phyloP scores from a whole-genome alignment of 192 early-diverging fungal species.

The Allomyces arbusculus region DNA sequence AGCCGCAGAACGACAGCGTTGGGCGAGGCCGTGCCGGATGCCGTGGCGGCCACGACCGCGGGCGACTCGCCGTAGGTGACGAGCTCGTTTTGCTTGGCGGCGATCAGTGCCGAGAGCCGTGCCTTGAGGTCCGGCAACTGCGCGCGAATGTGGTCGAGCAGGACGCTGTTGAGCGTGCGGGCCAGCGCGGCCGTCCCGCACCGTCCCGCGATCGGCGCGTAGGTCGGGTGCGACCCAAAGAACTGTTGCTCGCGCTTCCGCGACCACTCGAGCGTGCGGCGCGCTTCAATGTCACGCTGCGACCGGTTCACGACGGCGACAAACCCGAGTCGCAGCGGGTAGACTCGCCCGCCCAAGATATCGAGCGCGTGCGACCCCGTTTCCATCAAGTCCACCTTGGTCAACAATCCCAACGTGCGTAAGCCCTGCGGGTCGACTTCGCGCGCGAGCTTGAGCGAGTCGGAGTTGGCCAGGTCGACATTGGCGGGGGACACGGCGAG shows the following conservation, averaged over 20 bases:
- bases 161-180: slow-evolving; percentile 37
- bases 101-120: slow-evolving; percentile 50
- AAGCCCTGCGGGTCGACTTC: slow-evolving; percentile 61
- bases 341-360: slow-evolving; percentile 50
- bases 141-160: slow-evolving; percentile 61
- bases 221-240: slow-evolving; percentile 48
- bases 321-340: slow-evolving; percentile 58
- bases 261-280: slow-evolving; percentile 50
- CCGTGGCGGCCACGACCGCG: no score
- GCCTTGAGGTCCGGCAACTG: slow-evolving; percentile 55
- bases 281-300: slow-evolving; percentile 53
- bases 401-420: slow-evolving; percentile 58
- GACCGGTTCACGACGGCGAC: slow-evolving; percentile 64
- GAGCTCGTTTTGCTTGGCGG: slow-evolving; percentile 57
- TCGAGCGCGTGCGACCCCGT: slow-evolving; percentile 63
- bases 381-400: slow-evolving; percentile 74
- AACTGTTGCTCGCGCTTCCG: slow-evolving; percentile 43
- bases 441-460: slow-evolving; percentile 66
- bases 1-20: slow-evolving; percentile 37
- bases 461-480: slow-evolving; percentile 60
- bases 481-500: slow-evolving; percentile 65
- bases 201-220: slow-evolving; percentile 43
- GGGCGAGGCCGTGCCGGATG: background rate
- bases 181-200: slow-evolving; percentile 52
- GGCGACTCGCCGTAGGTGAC: slow-evolving; percentile 34